Evolutionary conservation across 2,329 filamentous ascomycete species (phyloP).

Genomic region (Penicillium verrucosum): DNA sequence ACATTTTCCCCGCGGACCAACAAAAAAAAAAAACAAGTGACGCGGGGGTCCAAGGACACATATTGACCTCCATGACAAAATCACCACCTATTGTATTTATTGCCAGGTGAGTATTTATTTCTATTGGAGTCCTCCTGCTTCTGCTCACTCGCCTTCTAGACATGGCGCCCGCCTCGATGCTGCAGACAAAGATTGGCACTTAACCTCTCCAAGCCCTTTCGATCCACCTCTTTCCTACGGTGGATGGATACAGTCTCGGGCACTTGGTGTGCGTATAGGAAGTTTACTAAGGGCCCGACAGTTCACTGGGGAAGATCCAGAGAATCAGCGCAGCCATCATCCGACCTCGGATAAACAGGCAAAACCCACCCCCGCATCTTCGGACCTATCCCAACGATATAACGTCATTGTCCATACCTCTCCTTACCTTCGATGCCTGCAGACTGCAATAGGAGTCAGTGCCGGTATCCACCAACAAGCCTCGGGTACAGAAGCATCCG

Average conservation of each 20-base stretch:
- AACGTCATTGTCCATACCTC: conserved; percentile 86
- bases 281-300: conserved; percentile 59
- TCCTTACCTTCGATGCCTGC: conserved; percentile 89
- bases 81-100: conserved; percentile 44
- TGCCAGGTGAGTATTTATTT: conserved; percentile 34
- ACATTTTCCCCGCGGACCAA: neutral
- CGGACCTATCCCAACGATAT: conserved; percentile 22
- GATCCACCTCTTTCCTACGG: conserved; percentile 93
- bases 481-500: conserved; percentile 18
- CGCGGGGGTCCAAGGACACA: neutral
- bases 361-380: conserved; percentile 10
- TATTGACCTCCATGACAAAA: conserved; percentile 33
- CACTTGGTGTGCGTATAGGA: conserved; percentile 79
- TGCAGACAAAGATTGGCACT: conserved; percentile 91
- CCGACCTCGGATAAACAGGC: conserved; percentile 10
- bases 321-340: neutral
- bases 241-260: conserved; percentile 83
- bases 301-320: conserved; percentile 12
- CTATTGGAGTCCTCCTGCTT: neutral
- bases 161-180: conserved; percentile 93
- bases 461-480: conserved; percentile 66
- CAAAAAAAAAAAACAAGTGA: neutral
- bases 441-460: conserved; percentile 84
- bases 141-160: conserved; percentile 51
- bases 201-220: conserved; percentile 89